These are phyloP conservation scores for Chalara sp. DNA, from an alignment of 2,329 filamentous ascomycete genomes.

Conservation along the genomic window DNA sequence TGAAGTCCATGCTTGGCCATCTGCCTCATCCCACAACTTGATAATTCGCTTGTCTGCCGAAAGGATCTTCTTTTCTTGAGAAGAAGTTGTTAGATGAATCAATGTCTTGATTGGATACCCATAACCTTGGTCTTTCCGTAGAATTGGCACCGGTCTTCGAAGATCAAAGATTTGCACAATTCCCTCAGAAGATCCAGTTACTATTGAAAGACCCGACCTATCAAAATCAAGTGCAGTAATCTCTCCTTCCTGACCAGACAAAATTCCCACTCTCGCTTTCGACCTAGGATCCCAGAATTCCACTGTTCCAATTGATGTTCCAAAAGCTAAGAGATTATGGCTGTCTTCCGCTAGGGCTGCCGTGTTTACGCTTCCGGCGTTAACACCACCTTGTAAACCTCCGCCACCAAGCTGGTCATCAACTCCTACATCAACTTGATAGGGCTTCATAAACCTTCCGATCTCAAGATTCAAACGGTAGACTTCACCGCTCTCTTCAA, in stretches of 20 bases:
- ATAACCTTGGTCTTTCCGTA: conserved; percentile 94
- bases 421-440: conserved; percentile 81
- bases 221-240: conserved; percentile 87
- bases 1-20: conserved; percentile 87
- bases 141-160: conserved; percentile 74
- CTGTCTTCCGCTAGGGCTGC: conserved; percentile 81
- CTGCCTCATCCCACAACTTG: conserved; percentile 86
- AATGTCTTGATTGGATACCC: conserved; percentile 88
- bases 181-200: conserved; percentile 80
- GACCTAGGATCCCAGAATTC: conserved; percentile 94
- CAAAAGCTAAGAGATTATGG: conserved; percentile 87
- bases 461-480: conserved; percentile 88
- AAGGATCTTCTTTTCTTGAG: conserved; percentile 78
- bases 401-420: conserved; percentile 67
- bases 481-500: conserved; percentile 82
- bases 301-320: conserved; percentile 89
- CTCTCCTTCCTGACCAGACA: conserved; percentile 62
- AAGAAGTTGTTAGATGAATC: conserved; percentile 61
- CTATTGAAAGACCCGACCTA: conserved; percentile 74
- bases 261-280: conserved; percentile 70
- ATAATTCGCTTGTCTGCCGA: conserved; percentile 93
- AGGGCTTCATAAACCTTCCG: conserved; percentile 90
- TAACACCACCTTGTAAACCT: conserved; percentile 79
- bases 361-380: conserved; percentile 79
- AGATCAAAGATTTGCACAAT: conserved; percentile 89